Base-by-base conservation (phyloP, 805 yeast genomes). In the Novakomyces olei region DNA sequence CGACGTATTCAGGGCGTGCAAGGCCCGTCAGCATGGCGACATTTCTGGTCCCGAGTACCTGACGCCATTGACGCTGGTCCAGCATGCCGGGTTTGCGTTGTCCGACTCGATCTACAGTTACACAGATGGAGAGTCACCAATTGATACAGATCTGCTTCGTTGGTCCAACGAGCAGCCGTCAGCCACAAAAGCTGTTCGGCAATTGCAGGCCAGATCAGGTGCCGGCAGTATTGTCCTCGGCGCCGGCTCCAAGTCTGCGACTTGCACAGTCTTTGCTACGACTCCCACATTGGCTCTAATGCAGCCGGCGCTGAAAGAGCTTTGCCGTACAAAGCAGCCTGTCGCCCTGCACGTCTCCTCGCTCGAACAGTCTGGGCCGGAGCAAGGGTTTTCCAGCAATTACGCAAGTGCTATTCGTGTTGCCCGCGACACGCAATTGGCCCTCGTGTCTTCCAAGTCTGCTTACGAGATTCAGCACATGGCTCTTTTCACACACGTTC, bases 211-310 rank as follows among this genome's bases (percentile, higher is more conserved):
- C 36, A 69, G 92, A 49, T 58, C 74, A 2, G 95, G 94, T 44
- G 88, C 93, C 20, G 78, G 85, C 29, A 63, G 69, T 39, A 66
- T 77, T 18, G 63, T 85, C 29, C 57, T 77, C 32, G 95, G 94
- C 25, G 83, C 72, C 54, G 51, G 67, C 34, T 37, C 45, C 18
- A 38, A 41, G 34, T 29, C 33, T 2, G 57, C 58, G 25, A 36
- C 35, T 7, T 37, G 63, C 51, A 39, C 63, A 45, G 59, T 72
- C 39, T 48, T 83, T 25, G 61, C 72, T 30, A 72, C 83, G 27
- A 66, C 79, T 19, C 67, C 68, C 39, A 71, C 80, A 19, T 60
- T 81, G 48, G 58, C 65, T 15, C 69, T 63, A 46, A 72, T 83
- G 69, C 68, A 65, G 34, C 71, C 78, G 17, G 57, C 67, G 20